Conservation (phyloP, 768 basidiomycete genomes). For the Stropharia rugosoannulata region DNA sequence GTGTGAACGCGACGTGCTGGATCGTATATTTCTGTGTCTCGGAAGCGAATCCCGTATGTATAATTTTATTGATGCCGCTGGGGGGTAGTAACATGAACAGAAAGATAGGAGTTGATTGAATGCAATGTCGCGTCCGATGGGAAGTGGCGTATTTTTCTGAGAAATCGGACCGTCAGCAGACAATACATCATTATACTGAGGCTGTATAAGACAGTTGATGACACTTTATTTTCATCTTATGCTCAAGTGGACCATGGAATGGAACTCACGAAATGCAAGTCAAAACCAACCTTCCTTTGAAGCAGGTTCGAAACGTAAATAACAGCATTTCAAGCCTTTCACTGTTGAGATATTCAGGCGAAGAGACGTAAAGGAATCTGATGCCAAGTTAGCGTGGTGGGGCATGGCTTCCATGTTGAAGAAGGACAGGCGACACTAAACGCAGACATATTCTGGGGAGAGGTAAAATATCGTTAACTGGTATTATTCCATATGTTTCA, state of each 20-base stretch:
- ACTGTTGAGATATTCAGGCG: neutral
- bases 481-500: too few species aligned
- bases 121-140: neutral
- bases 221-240: too few species aligned
- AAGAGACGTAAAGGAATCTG: neutral
- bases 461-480: neutral
- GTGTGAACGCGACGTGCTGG: neutral
- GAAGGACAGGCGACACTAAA: neutral
- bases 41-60: conserved; percentile 2
- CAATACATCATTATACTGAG: too few species aligned
- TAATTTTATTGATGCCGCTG: conserved; percentile 1
- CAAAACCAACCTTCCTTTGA: neutral
- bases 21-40: conserved; percentile 3
- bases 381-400: conserved; percentile 3
- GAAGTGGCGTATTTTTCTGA: neutral
- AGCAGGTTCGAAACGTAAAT: neutral
- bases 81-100: conserved; percentile 4
- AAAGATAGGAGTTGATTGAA: conserved; percentile 3
- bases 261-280: neutral
- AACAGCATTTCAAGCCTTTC: neutral
- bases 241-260: too few species aligned
- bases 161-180: neutral
- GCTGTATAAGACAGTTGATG: too few species aligned
- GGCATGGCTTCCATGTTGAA: conserved; percentile 2
- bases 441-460: neutral